Conservation (phyloP, 495 filamentous ascomycete species). For the Penicillium tannophilum region DNA sequence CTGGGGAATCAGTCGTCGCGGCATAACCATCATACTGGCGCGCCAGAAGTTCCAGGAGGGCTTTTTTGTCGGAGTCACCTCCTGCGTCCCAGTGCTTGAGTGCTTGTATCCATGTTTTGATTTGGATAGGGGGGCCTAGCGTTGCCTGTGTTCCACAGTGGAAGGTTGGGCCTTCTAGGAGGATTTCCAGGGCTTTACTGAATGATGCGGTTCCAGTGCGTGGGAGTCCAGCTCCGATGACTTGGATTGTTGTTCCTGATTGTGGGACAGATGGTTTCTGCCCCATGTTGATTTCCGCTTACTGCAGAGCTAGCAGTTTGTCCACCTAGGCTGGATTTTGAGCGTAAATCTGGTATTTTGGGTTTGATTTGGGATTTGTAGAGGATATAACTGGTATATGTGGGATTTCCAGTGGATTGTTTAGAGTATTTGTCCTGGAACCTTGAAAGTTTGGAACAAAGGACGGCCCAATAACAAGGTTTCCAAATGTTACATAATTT, state of each 20-base stretch:
- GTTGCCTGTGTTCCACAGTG: slow-evolving; percentile 32
- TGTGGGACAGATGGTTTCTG: slow-evolving; percentile 17
- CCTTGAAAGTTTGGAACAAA: background rate
- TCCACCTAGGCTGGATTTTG: background rate
- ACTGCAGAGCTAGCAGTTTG: background rate
- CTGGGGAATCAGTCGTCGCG: slow-evolving; percentile 39
- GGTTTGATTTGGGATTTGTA: background rate
- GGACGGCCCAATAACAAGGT: background rate
- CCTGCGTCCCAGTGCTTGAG: slow-evolving; percentile 19
- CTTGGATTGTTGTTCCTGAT: slow-evolving; percentile 22
- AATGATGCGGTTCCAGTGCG: slow-evolving; percentile 55
- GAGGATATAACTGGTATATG: background rate
- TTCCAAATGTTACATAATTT: background rate
- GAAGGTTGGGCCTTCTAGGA: slow-evolving; percentile 39
- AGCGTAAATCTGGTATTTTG: background rate
- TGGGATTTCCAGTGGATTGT: background rate
- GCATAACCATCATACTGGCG: slow-evolving; percentile 53
- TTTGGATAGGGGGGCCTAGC: slow-evolving; percentile 21
- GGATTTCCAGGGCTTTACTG: slow-evolving; percentile 45
- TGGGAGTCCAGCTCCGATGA: slow-evolving; percentile 53
- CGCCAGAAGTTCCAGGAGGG: slow-evolving; percentile 71
- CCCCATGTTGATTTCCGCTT: slow-evolving; percentile 13
- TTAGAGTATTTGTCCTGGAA: background rate
- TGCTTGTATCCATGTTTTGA: slow-evolving; percentile 25
- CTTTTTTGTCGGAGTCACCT: slow-evolving; percentile 30